A percentile compares a stretch with the other conserved stretches of the same genome.
Conservation (phyloP, 495 filamentous ascomycete genomes). For the Astrothelium macrocarpum region DNA sequence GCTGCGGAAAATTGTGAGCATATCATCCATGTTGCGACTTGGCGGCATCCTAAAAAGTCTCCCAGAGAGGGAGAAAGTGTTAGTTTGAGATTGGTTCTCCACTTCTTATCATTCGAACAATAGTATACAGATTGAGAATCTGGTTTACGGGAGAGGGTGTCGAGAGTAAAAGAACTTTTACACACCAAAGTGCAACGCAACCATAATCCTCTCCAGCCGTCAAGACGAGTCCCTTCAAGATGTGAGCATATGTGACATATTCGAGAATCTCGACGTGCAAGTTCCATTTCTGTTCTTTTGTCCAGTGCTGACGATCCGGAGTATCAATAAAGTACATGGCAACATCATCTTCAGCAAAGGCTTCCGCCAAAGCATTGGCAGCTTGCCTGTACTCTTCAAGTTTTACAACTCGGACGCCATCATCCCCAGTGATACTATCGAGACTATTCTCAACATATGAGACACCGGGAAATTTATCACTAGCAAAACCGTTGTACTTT, state of each 20-base stretch:
- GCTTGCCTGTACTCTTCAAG: constrained; percentile 57
- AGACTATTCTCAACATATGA: constrained; percentile 17
- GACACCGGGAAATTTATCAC: constrained; percentile 7
- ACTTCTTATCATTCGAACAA: constrained; percentile 1
- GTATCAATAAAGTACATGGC: constrained; percentile 61
- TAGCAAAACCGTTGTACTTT: background rate
- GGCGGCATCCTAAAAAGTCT: constrained; percentile 57
- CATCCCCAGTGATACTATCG: constrained; percentile 11
- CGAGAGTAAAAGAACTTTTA: constrained; percentile 16
- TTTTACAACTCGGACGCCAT: constrained; percentile 46
- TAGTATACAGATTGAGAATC: background rate
- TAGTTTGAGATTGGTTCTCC: background rate
- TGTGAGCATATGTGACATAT: constrained; percentile 62
- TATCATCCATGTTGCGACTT: constrained; percentile 60
- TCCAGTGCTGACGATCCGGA: constrained; percentile 49
- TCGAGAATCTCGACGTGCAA: constrained; percentile 65
- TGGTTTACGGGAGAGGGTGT: constrained; percentile 9
- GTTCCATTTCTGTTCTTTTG: constrained; percentile 57
- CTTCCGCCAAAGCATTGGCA: constrained; percentile 57
- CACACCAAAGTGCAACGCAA: constrained; percentile 68
- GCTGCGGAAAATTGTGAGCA: constrained; percentile 56
- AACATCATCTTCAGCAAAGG: constrained; percentile 69
- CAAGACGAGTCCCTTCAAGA: constrained; percentile 58
- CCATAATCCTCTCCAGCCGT: constrained; percentile 65
- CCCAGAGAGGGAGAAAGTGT: constrained; percentile 8